phyloP scores from a whole-genome alignment of 345 rosid species.

The Eucalyptus brandiana region DNA sequence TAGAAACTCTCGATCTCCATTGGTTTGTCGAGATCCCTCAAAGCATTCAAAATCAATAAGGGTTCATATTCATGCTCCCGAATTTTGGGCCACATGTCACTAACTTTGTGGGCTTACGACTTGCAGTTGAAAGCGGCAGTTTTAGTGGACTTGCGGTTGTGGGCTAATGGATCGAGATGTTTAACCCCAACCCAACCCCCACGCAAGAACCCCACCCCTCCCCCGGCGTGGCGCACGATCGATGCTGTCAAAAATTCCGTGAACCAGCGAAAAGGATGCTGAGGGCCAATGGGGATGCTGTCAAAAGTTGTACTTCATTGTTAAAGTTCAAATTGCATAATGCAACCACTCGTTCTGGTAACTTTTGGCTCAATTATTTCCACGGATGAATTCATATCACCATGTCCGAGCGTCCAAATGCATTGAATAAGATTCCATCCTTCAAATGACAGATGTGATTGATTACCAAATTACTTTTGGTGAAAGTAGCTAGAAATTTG shows the following conservation, averaged over 20 bases:
- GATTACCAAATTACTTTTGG: neutral
- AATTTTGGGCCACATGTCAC: neutral
- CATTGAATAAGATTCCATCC: neutral
- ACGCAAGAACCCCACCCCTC: no score
- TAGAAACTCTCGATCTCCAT: neutral
- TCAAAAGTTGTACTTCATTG: neutral
- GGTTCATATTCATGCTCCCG: neutral
- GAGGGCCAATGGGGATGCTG: neutral
- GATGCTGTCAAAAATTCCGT: neutral
- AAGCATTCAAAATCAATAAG: neutral
- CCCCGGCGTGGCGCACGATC: neutral
- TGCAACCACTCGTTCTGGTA: neutral
- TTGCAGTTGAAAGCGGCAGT: neutral
- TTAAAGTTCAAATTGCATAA: neutral
- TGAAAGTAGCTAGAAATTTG: neutral
- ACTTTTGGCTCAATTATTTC: neutral
- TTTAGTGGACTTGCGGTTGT: neutral
- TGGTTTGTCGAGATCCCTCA: neutral
- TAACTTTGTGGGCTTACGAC: neutral
- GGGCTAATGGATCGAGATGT: neutral
- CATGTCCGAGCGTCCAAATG: rapidly evolving
- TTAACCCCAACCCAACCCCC: neutral
- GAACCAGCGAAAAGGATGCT: neutral
- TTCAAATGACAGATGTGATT: neutral
- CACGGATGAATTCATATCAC: neutral